Conservation (phyloP, 345 rosid species). For the Boechera retrofracta region DNA sequence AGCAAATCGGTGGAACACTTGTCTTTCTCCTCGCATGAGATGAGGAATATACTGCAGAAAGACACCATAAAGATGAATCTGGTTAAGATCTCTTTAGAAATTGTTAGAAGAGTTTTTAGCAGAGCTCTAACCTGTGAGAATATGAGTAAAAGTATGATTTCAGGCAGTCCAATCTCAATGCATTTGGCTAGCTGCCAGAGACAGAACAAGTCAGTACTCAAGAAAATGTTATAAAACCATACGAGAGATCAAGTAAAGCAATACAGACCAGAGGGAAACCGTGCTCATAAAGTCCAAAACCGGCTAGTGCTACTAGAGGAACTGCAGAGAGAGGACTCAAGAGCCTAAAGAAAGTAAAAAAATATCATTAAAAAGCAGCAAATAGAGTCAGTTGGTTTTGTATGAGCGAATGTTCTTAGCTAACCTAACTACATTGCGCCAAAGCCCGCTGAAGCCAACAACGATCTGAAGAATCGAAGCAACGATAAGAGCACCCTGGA, state of each 20-base stretch:
- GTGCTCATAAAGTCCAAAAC: constrained; percentile 90
- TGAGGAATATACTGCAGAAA: constrained; percentile 81
- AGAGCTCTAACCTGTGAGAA: constrained; percentile 78
- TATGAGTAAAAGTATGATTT: constrained; percentile 71
- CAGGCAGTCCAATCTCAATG: constrained; percentile 92
- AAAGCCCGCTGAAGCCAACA: constrained; percentile 94
- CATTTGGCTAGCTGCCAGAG: constrained; percentile 78
- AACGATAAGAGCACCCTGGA: constrained; percentile 90
- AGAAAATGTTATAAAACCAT: background rate
- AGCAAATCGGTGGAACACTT: constrained; percentile 79
- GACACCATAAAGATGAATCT: background rate
- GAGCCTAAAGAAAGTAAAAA: constrained; percentile 55
- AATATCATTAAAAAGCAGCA: constrained; percentile 6
- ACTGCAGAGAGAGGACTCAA: constrained; percentile 89
- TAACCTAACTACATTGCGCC: constrained; percentile 96
- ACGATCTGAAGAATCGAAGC: constrained; percentile 95
- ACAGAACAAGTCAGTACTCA: constrained; percentile 25
- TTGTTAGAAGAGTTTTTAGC: background rate
- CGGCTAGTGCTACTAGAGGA: constrained; percentile 88
- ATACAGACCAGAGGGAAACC: constrained; percentile 88
- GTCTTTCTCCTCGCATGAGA: constrained; percentile 62
- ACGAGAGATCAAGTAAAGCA: background rate
- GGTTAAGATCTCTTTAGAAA: background rate
- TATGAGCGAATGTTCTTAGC: constrained; percentile 19
- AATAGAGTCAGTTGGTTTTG: background rate